phyloP scores from a whole-genome alignment of 2,329 filamentous ascomycete genomes.

The Hypoxylon sp. region DNA sequence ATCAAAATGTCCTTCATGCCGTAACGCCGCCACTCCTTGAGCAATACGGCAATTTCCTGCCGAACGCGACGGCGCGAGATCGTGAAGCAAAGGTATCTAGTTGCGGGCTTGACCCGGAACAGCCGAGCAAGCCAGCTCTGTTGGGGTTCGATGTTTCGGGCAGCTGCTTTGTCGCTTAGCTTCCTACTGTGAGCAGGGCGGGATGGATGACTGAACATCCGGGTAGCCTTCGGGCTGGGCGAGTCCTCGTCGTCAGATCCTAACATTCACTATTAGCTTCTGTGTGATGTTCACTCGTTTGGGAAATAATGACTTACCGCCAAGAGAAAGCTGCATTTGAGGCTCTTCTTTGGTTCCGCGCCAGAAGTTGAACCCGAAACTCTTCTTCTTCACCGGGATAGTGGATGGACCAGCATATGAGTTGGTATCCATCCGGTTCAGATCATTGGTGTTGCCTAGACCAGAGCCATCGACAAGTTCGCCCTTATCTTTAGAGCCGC shows the following conservation, averaged over 20 bases:
- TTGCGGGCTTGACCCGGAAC: constrained; percentile 87
- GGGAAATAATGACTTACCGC: constrained; percentile 48
- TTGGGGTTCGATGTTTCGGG: constrained; percentile 68
- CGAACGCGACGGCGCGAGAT: constrained; percentile 76
- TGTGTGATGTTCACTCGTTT: not conserved
- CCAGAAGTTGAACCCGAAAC: constrained; percentile 64
- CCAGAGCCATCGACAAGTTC: constrained; percentile 30
- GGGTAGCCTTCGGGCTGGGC: constrained; percentile 37
- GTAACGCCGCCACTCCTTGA: constrained; percentile 81
- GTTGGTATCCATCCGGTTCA: constrained; percentile 35
- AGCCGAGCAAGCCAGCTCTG: constrained; percentile 90
- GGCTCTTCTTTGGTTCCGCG: constrained; percentile 54
- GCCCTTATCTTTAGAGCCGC: constrained; percentile 52
- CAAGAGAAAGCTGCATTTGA: constrained; percentile 53
- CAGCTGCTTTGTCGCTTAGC: constrained; percentile 34
- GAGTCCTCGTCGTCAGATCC: constrained; percentile 47
- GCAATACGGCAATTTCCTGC: constrained; percentile 76
- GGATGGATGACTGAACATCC: constrained; percentile 32
- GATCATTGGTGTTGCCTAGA: constrained; percentile 26
- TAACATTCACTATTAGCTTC: constrained; percentile 37
- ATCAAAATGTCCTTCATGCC: constrained; percentile 83
- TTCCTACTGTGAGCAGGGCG: constrained; percentile 33
- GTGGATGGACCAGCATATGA: constrained; percentile 32
- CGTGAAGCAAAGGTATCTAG: constrained; percentile 76
- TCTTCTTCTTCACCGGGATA: constrained; percentile 53